Percentiles rank a stretch among this genome's conserved stretches.
phyloP scores from a whole-genome alignment of 257 asterid species.

The Solanum tarapatanum region DNA sequence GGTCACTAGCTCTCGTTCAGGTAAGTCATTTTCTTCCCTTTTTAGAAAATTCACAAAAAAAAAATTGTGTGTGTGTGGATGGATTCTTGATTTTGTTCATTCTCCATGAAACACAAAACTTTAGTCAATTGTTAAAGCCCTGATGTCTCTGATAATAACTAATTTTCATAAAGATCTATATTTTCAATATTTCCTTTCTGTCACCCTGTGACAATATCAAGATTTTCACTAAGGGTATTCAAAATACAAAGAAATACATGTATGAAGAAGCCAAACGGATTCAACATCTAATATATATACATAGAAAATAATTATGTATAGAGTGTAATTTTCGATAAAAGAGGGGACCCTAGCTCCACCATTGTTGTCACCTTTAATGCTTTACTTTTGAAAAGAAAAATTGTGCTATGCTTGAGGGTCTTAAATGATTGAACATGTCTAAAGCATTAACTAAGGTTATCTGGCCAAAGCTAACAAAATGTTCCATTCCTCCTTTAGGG shows the following conservation, averaged over 20 bases:
- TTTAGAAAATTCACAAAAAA: not conserved
- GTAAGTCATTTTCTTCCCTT: conserved; percentile 1
- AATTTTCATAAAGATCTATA: not conserved
- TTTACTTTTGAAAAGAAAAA: not conserved
- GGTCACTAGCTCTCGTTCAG: conserved; percentile 14
- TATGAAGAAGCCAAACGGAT: not conserved
- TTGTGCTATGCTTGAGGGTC: not conserved
- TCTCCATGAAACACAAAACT: not conserved
- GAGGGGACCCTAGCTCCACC: not conserved
- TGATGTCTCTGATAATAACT: not conserved
- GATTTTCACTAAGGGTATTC: not conserved
- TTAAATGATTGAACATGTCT: not conserved
- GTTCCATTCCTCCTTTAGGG: not conserved
- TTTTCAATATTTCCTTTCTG: not conserved
- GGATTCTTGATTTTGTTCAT: not conserved
- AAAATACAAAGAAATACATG: not conserved
- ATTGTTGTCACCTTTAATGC: not conserved
- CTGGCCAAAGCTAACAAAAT: not conserved
- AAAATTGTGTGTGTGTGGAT: not conserved
- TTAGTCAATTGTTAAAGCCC: not conserved
- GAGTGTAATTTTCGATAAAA: not conserved
- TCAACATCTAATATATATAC: not conserved
- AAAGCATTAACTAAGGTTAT: not conserved
- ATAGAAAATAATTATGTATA: not conserved
- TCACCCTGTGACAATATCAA: not conserved